Base-by-base conservation (phyloP, 2,329 filamentous ascomycete genomes). In the Sclerotinia glacialis region DNA sequence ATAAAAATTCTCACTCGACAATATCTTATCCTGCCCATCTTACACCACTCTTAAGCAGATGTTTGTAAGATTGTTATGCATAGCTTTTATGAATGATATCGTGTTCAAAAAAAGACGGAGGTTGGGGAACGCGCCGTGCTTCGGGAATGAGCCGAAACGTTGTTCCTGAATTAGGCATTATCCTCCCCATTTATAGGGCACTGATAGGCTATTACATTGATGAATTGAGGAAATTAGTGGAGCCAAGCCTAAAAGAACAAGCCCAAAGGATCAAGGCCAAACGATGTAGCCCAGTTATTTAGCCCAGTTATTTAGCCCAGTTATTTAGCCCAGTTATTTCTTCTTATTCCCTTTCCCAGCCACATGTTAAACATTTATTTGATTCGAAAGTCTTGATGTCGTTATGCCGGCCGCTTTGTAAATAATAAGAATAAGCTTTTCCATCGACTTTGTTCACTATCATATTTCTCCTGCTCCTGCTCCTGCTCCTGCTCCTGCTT, bases 321-420 rank as follows among this genome's bases (percentile, higher is more conserved):
- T n/a, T n/a, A n/a, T n/a, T n/a, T n/a, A n/a, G n/a, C n/a, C 37
- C 16, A 18, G 31, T 37, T 23, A 28, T 42, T 42, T 26, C n/a
- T 23, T 23, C 34, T 21, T 37, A 40, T 23, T 31, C n/a, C n/a
- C 37, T 7, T 61, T 60, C 55, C 64, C 64, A 65, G 64, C 55
- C 64, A 65, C 64, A 65, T 46, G 64, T 65, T 65, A 55, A 23
- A 44, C 14, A 60, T 34, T 61, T 58, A 49, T 37, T 47, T 58
- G 54, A 26, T 28, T 5, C 5, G 28, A 28, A 28, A 28, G 28
- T 28, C 28, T n/a, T n/a, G n/a, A n/a, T n/a, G 28, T 46, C 16
- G 6, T 11, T 42, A 42, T 42, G 40, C 40, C 14, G 40, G 40
- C 5, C 14, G 40, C 7, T 21, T 6, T 46, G 50, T 53, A 28